A percentile compares a stretch with the other conserved stretches of the same genome.
Conservation (phyloP, 805 yeast species). For the Ogataea parapolymorpha region DNA sequence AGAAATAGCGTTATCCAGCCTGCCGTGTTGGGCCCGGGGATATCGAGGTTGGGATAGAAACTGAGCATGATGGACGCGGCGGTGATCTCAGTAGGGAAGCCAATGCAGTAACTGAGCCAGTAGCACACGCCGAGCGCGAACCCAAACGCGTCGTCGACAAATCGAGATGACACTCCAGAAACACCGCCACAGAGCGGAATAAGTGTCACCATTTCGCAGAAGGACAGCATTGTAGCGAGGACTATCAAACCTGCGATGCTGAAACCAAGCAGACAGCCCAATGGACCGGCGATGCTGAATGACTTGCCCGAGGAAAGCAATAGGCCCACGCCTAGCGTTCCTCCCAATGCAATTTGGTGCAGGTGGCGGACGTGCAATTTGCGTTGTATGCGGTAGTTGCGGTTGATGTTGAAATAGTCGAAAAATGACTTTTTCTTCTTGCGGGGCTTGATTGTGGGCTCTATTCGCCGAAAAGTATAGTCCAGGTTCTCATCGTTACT, state of each 20-base stretch:
- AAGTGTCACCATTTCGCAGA: slow-evolving; percentile 79
- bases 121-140: slow-evolving; percentile 72
- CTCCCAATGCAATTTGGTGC: slow-evolving; percentile 77
- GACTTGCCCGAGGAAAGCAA: slow-evolving; percentile 71
- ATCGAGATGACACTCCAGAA: slow-evolving; percentile 68
- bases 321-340: slow-evolving; percentile 75
- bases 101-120: slow-evolving; percentile 68
- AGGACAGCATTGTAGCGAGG: slow-evolving; percentile 64
- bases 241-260: slow-evolving; percentile 62
- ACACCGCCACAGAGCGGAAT: slow-evolving; percentile 79
- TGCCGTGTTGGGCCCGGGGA: slow-evolving; percentile 52
- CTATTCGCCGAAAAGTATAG: slow-evolving; percentile 25
- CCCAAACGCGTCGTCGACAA: slow-evolving; percentile 76
- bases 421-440: slow-evolving; percentile 1
- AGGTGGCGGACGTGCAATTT: slow-evolving; percentile 63
- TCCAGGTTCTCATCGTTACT: slow-evolving; percentile 31
- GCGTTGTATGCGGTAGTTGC: slow-evolving; percentile 44
- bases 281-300: slow-evolving; percentile 69
- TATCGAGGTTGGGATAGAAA: slow-evolving; percentile 55
- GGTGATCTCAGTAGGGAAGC: slow-evolving; percentile 75
- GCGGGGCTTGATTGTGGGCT: neutral
- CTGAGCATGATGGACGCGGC: slow-evolving; percentile 76
- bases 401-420: slow-evolving; percentile 14
- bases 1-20: slow-evolving; percentile 67
- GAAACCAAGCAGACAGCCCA: slow-evolving; percentile 71